These are phyloP conservation scores for Phialocephala sp. DNA, from an alignment of 2,329 filamentous ascomycete species.

Conservation along the genomic window DNA sequence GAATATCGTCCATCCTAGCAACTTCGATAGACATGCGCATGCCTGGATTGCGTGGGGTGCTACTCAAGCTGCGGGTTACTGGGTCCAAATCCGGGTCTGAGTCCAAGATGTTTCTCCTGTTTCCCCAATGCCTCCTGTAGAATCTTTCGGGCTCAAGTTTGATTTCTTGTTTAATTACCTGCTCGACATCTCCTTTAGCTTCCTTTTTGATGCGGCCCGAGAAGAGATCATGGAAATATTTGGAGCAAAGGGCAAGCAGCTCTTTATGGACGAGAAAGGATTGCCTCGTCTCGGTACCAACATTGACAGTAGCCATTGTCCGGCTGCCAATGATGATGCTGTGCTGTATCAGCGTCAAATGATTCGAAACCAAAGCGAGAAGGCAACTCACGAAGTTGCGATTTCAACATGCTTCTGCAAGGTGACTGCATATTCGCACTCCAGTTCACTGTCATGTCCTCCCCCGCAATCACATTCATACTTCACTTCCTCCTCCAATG, in stretches of 20 bases:
- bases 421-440: background rate
- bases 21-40: background rate
- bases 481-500: slow-evolving; percentile 14
- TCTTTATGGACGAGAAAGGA: slow-evolving; percentile 16
- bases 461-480: background rate
- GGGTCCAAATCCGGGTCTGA: background rate
- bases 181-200: background rate
- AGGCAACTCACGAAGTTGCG: slow-evolving; percentile 2
- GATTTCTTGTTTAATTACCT: background rate
- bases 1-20: too few relatives aligned
- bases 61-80: too few relatives aligned
- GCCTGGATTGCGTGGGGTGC: too few relatives aligned
- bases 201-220: background rate
- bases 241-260: slow-evolving; percentile 15
- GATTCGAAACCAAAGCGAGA: background rate
- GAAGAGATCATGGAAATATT: slow-evolving; percentile 13
- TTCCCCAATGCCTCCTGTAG: background rate
- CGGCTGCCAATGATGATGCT: slow-evolving; percentile 11
- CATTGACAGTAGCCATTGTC: slow-evolving; percentile 1
- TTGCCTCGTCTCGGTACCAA: slow-evolving; percentile 8
- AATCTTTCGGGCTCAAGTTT: background rate
- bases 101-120: background rate
- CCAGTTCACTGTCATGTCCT: slow-evolving; percentile 1
- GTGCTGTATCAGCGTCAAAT: background rate
- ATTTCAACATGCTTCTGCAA: slow-evolving; percentile 12